Percentiles rank a stretch among this genome's conserved stretches.
Evolutionary conservation across 1,284 basidiomycete species (phyloP).

Genomic region (Earliella scabrosa): DNA sequence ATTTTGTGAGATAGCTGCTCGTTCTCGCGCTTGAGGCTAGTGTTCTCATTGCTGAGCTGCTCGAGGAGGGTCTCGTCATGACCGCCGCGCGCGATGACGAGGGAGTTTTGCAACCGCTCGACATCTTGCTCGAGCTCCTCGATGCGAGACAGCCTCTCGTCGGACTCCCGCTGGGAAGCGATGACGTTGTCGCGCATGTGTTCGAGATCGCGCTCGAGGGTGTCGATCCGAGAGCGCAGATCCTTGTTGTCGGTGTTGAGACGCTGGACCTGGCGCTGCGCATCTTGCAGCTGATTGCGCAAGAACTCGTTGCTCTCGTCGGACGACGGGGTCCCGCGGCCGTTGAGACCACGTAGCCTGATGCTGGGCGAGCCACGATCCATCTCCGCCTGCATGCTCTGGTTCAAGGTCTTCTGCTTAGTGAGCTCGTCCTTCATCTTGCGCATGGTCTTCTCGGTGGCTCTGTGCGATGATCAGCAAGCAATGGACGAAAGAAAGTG

Average conservation of each 20-base stretch:
- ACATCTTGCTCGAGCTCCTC: slow-evolving; percentile 83
- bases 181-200: slow-evolving; percentile 75
- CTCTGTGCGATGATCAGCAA: slow-evolving; percentile 55
- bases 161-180: slow-evolving; percentile 74
- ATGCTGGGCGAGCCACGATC: slow-evolving; percentile 71
- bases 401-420: slow-evolving; percentile 86
- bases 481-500: slow-evolving; percentile 5
- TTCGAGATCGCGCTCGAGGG: slow-evolving; percentile 76
- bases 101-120: slow-evolving; percentile 75
- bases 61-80: slow-evolving; percentile 73
- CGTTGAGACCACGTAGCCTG: slow-evolving; percentile 68
- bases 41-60: slow-evolving; percentile 79
- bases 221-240: slow-evolving; percentile 73
- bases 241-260: slow-evolving; percentile 77
- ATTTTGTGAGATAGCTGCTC: slow-evolving; percentile 87
- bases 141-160: slow-evolving; percentile 73
- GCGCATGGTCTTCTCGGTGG: slow-evolving; percentile 98
- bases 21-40: slow-evolving; percentile 79
- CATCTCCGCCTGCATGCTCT: slow-evolving; percentile 79
- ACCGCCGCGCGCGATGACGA: slow-evolving; percentile 76
- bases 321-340: slow-evolving; percentile 78
- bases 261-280: slow-evolving; percentile 74
- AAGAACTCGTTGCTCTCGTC: slow-evolving; percentile 70
- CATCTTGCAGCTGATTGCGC: slow-evolving; percentile 69
- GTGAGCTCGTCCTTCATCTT: slow-evolving; percentile 94